Evolutionary conservation across 176 grass and related monocot genomes (phyloP), one percentile per base, ranked within the genome.

Genomic region (Aegilops sharonensis): DNA sequence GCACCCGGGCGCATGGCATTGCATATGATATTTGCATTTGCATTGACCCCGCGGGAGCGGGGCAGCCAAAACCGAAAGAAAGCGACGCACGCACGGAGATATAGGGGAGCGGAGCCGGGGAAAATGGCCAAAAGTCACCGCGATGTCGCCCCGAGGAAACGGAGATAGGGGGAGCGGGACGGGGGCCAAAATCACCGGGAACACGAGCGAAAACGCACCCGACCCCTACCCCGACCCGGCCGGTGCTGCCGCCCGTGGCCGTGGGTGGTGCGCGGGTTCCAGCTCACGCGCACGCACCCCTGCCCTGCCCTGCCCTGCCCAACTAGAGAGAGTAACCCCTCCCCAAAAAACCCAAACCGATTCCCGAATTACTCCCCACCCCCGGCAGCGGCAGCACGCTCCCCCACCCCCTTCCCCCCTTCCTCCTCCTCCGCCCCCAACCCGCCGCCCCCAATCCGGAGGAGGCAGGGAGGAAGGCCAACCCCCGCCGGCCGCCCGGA

Each of bases 361-460:
- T 81, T 54, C 80, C 85, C 67, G 65, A 92, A 83, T 85, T 81
- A 85, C 78, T 88, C 86, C 25, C 42, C 78, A 27, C 78, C 84
- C 8, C 61, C 77, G 27, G 50, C 48, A 5, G 47, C 43, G 43
- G 43, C 45, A 48, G 12, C 43, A 47, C 43, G 9, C 75, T 6
- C 15, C 69, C 69, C 60, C 82, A 40, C 35, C 78, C 4, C 34
- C 81, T 8, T n/a, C 27, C 15, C 29, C 17, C 36, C 25, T 5
- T 39, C 29, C 52, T 23, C 75, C 42, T 13, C 68, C 77, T 69
- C 61, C 89, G n/a, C 45, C 60, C 24, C 60, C 81, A 37, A 67
- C 62, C 43, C 50, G 50, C 78, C 25, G 13, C 76, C 78, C 65
- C 57, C 68, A 34, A 75, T 68, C 71, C 84, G 87, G 87, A 84